Evolutionary conservation across 495 filamentous ascomycete species (phyloP).

Genomic region (Astrothelium subdiscretum): DNA sequence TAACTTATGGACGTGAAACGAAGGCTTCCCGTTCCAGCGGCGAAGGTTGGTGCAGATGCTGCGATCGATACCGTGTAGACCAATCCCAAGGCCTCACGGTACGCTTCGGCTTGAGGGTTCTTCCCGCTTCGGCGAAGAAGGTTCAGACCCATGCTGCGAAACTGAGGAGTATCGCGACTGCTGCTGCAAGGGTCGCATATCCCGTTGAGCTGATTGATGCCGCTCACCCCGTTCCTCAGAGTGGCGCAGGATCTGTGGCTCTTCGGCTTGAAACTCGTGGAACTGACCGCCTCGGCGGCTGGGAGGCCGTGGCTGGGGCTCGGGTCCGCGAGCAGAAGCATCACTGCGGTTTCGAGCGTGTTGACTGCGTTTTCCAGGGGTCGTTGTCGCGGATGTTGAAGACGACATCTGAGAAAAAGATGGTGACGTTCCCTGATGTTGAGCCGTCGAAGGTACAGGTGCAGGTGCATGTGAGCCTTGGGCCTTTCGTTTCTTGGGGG

Average conservation of each 20-base stretch:
- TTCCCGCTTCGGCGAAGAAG: neutral
- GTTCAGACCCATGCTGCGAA: neutral
- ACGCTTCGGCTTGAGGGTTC: neutral
- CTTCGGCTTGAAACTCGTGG: neutral
- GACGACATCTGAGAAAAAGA: conserved; percentile 44
- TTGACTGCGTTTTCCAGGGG: conserved; percentile 42
- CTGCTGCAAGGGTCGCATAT: neutral
- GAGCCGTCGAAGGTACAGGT: conserved; percentile 38
- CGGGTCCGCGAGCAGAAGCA: conserved; percentile 34
- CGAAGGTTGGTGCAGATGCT: neutral
- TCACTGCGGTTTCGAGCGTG: conserved; percentile 64
- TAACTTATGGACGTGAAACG: neutral
- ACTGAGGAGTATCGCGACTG: neutral
- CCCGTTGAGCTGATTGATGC: neutral
- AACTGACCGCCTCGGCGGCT: conserved; percentile 5
- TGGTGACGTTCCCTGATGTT: conserved; percentile 30
- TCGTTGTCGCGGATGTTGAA: conserved; percentile 34
- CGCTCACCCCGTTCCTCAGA: neutral
- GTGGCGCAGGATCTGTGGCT: neutral
- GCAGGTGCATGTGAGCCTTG: conserved; percentile 47
- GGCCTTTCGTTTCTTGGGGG: conserved; percentile 65
- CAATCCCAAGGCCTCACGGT: too few species aligned
- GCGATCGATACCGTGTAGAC: too few species aligned
- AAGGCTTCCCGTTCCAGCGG: neutral
- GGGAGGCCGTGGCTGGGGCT: neutral